These are phyloP conservation scores for Ricinus communis DNA, from an alignment of 345 rosid species.

Conservation along the genomic window DNA sequence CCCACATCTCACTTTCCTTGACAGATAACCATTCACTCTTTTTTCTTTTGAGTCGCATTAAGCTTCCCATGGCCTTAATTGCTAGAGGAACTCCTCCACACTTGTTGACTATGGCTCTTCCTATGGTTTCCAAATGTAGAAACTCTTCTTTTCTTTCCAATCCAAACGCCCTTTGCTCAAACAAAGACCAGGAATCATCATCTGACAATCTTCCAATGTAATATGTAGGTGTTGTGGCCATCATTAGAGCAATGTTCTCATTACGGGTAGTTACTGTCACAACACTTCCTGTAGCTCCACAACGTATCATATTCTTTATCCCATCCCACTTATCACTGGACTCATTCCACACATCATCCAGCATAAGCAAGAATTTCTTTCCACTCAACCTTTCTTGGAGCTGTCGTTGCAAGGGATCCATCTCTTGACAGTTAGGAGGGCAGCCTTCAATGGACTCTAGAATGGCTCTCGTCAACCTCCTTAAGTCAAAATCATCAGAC, in stretches of 20 bases:
- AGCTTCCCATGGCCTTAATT: slow-evolving; percentile 13
- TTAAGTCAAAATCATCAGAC: slow-evolving; percentile 1
- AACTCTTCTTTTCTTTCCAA: not conserved
- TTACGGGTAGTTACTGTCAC: not conserved
- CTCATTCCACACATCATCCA: slow-evolving; percentile 13
- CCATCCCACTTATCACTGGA: not conserved
- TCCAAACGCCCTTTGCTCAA: slow-evolving; percentile 9
- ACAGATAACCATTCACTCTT: slow-evolving; percentile 12
- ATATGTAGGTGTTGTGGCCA: not conserved
- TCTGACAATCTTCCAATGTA: not conserved
- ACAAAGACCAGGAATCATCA: slow-evolving; percentile 14
- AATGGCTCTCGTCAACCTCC: not conserved
- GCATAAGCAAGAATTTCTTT: slow-evolving; percentile 4
- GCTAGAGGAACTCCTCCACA: slow-evolving; percentile 22
- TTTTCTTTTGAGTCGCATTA: slow-evolving; percentile 8
- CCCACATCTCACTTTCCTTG: slow-evolving; percentile 19
- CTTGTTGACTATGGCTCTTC: slow-evolving; percentile 13
- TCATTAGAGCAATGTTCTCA: not conserved
- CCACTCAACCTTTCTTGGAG: slow-evolving; percentile 1
- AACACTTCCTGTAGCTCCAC: slow-evolving; percentile 2
- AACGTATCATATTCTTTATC: not conserved
- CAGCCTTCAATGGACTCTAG: not conserved
- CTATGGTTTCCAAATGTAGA: slow-evolving; percentile 1
- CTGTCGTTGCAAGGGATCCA: slow-evolving; percentile 3
- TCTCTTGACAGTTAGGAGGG: not conserved